Evolutionary conservation across 306 rosid genomes (phyloP), one percentile per base, ranked within the genome.

Genomic region (Alnus rubra): DNA sequence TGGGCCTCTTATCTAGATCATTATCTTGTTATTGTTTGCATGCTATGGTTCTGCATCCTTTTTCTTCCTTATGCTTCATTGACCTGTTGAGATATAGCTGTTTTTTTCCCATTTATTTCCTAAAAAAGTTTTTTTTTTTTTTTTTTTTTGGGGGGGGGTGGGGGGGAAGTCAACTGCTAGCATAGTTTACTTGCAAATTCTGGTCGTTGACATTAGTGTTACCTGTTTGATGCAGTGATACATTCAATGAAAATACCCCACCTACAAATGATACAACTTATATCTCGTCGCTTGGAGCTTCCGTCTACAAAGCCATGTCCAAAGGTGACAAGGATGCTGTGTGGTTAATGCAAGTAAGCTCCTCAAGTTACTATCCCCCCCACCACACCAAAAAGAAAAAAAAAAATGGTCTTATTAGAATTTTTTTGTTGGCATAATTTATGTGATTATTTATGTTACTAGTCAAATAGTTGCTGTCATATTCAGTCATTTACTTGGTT

Each of bases 311-410:
- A 89, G 97, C 97, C 75, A 92, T 94, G 92, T 86, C 91, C 54
- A 80, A 84, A 84, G 97, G 93, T 37, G 92, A 94, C 77, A 86
- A 82, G 81, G 96, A 92, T 86, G 97, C 98, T n/a, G 97, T 94
- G 78, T 94, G 98, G 98, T 87, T 94, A 79, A 94, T 94, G 98
- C 98, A 94, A 87, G 98, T 94, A 94, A 65, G 92, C 72, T 86
- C 79, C 84, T 77, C 63, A 86, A 71, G 76, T 73, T 39, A 37
- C 72, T 23, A 42, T 69, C 11, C 60, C 56, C 62, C 73, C 75
- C 51, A 58, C 50, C 70, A 18, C 28, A 9, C 58, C 33, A 74
- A 19, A 71, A 48, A 31, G 2, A 54, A 47, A 42, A 42, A 42
- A 42, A 33, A 42, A 4, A 42, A 42, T 5, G 45, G 8, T 42